Evolutionary conservation across 495 filamentous ascomycete species (phyloP).

Genomic region (Penicillium psychrofluorescens): DNA sequence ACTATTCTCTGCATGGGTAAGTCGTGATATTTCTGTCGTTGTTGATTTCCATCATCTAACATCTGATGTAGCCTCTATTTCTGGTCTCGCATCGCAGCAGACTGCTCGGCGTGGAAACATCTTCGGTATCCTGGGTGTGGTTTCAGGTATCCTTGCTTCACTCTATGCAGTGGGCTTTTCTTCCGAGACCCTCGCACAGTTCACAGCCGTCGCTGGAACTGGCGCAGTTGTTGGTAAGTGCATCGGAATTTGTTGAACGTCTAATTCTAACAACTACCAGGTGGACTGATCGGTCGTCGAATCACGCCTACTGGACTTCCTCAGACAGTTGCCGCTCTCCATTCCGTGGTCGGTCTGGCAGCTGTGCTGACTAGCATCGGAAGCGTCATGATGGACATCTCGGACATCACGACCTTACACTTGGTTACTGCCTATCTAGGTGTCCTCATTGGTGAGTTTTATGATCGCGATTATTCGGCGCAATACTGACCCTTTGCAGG

Average conservation of each 20-base stretch:
- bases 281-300: slow-evolving; percentile 67
- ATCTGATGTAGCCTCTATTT: slow-evolving; percentile 41
- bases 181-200: slow-evolving; percentile 64
- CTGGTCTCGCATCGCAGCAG: slow-evolving; percentile 63
- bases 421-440: slow-evolving; percentile 74
- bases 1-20: slow-evolving; percentile 63
- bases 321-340: slow-evolving; percentile 73
- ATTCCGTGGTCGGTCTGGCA: slow-evolving; percentile 75
- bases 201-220: slow-evolving; percentile 59
- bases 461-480: too few relatives aligned
- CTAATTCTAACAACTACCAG: too few relatives aligned
- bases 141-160: slow-evolving; percentile 69
- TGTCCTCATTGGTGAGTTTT: slow-evolving; percentile 52
- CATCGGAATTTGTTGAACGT: too few relatives aligned
- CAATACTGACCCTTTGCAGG: slow-evolving; percentile 1
- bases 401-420: slow-evolving; percentile 61
- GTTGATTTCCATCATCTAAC: too few relatives aligned
- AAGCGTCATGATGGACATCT: slow-evolving; percentile 64
- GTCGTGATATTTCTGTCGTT: too few relatives aligned
- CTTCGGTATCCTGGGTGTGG: slow-evolving; percentile 72
- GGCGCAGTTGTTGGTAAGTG: slow-evolving; percentile 44
- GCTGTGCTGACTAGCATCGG: slow-evolving; percentile 78
- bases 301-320: slow-evolving; percentile 77
- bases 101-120: slow-evolving; percentile 76
- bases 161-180: slow-evolving; percentile 71